Evolutionary conservation across 2,329 filamentous ascomycete genomes (phyloP).

Genomic region (Fusarium torulosum): DNA sequence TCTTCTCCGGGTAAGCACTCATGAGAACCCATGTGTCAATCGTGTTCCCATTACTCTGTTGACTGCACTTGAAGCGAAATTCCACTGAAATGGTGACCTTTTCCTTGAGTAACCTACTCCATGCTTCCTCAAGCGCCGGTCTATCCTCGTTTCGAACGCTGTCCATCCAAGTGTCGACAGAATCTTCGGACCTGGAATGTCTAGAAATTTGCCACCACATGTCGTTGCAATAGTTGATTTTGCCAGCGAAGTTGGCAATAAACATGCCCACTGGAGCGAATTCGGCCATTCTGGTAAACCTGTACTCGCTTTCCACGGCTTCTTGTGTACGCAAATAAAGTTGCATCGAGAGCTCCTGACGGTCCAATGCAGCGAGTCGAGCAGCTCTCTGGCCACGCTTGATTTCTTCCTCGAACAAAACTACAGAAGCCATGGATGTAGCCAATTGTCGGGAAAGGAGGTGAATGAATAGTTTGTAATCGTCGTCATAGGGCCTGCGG

Average conservation of each 20-base stretch:
- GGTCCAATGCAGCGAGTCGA: conserved; percentile 79
- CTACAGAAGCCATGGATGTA: conserved; percentile 84
- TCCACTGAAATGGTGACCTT: conserved; percentile 76
- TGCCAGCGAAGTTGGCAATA: conserved; percentile 78
- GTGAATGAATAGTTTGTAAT: conserved; percentile 83
- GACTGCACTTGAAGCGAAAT: conserved; percentile 79
- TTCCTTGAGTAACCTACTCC: conserved; percentile 71
- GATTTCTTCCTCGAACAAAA: conserved; percentile 87
- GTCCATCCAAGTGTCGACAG: conserved; percentile 77
- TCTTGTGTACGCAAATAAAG: conserved; percentile 74
- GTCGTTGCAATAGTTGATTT: conserved; percentile 84
- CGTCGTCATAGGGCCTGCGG: conserved; percentile 81
- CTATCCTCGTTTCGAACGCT: conserved; percentile 77
- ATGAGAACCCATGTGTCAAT: conserved; percentile 83
- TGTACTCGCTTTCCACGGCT: conserved; percentile 76
- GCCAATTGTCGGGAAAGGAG: conserved; percentile 80
- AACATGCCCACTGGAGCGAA: conserved; percentile 88
- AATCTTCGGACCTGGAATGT: conserved; percentile 69
- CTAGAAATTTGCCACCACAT: conserved; percentile 80
- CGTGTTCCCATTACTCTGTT: conserved; percentile 69
- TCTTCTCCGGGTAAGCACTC: conserved; percentile 80
- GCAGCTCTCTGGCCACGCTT: conserved; percentile 79
- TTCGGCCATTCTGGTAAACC: conserved; percentile 87
- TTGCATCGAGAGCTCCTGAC: conserved; percentile 81
- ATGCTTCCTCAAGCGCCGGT: conserved; percentile 68